A percentile compares a stretch with the other conserved stretches of the same genome.
phyloP scores from a whole-genome alignment of 257 asterid genomes.

The Fraxinus excelsior region DNA sequence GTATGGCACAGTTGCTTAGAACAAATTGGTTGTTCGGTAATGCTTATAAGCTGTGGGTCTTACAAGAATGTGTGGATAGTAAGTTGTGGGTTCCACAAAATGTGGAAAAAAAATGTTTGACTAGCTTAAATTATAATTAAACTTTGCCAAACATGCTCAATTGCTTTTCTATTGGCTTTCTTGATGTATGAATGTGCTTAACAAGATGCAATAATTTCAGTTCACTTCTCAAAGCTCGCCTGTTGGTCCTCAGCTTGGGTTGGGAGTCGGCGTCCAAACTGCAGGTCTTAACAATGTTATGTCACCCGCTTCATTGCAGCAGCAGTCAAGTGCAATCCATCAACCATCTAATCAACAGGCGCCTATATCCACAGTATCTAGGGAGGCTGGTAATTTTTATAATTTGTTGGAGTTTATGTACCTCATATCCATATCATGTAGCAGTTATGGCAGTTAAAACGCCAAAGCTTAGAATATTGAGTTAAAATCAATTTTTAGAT shows the following conservation, averaged over 20 bases:
- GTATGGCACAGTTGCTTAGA: background rate
- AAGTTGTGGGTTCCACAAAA: no score
- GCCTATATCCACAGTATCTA: slow-evolving; percentile 48
- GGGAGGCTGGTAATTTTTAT: slow-evolving; percentile 65
- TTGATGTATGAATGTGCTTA: slow-evolving; percentile 21
- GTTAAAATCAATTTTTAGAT: slow-evolving; percentile 20
- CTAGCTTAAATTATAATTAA: no score
- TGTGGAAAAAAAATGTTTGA: no score
- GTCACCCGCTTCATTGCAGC: slow-evolving; percentile 62
- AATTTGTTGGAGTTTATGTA: background rate
- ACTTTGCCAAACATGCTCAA: no score
- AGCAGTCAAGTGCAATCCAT: slow-evolving; percentile 59
- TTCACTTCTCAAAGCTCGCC: slow-evolving; percentile 85
- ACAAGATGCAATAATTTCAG: slow-evolving; percentile 44
- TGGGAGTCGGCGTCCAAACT: slow-evolving; percentile 69
- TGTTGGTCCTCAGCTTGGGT: slow-evolving; percentile 66
- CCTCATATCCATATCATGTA: background rate
- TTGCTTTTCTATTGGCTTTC: background rate
- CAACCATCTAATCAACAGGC: slow-evolving; percentile 70
- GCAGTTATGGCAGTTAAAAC: background rate
- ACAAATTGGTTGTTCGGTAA: background rate
- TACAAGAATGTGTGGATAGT: no score
- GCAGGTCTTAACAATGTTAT: no score
- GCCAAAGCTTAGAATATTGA: slow-evolving; percentile 17
- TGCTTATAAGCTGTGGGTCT: no score